phyloP scores from a whole-genome alignment of 345 rosid species.

The Microcos paniculata region DNA sequence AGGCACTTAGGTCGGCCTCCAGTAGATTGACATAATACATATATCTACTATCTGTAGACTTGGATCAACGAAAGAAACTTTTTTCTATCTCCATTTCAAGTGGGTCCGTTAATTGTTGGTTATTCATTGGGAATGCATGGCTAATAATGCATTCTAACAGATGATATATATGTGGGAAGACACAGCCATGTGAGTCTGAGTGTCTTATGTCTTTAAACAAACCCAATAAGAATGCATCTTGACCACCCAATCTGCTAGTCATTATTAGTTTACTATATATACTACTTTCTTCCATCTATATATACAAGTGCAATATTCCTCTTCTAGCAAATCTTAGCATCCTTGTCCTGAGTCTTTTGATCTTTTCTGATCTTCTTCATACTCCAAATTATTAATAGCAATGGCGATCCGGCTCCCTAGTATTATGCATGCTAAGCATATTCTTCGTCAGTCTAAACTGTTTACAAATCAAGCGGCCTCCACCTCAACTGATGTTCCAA shows the following conservation, averaged over 20 bases:
- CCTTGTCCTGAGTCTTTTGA: background rate
- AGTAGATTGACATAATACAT: background rate
- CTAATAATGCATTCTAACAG: background rate
- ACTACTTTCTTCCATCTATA: conserved; percentile 17
- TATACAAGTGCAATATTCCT: conserved; percentile 3
- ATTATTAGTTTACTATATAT: background rate
- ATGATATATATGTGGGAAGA: background rate
- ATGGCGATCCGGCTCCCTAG: conserved; percentile 18
- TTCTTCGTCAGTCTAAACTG: conserved; percentile 8
- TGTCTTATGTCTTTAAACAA: conserved; percentile 3
- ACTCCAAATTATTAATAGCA: background rate
- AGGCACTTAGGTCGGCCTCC: background rate
- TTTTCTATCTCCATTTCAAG: background rate
- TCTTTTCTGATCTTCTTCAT: background rate
- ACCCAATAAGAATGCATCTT: conserved; percentile 11
- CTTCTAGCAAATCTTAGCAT: background rate
- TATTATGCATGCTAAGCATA: conserved; percentile 21
- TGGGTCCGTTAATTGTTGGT: background rate
- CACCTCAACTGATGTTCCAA: conserved; percentile 8
- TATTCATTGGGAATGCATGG: background rate
- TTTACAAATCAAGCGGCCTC: conserved; percentile 11
- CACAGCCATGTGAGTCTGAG: conserved; percentile 31
- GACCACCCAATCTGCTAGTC: background rate
- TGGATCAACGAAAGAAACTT: background rate
- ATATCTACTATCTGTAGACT: background rate